Evolutionary conservation across 2,329 filamentous ascomycete genomes (phyloP), one percentile per base, ranked within the genome.

Genomic region (Aspergillus quadricinctus): DNA sequence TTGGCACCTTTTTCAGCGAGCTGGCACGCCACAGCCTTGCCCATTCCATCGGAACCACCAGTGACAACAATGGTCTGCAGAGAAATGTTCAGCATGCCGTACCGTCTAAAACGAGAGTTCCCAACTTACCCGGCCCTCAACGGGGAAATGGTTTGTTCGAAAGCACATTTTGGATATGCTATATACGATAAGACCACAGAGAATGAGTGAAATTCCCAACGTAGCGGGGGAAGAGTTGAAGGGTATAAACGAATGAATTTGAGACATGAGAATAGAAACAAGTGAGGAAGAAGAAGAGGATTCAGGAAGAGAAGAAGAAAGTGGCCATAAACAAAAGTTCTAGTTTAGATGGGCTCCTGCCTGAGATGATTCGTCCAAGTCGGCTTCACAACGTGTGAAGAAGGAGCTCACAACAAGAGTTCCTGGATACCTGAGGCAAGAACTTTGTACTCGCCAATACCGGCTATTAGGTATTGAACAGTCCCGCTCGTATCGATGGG

Each of bases 31-130:
- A 87, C 84, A 52, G 85, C 85, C 64, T 87, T 85, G 57, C 94
- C 94, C 88, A 97, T 90, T 56, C 94, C 94, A 69, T 97, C 90
- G 0, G 94, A 97, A 31, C 88, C 92, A 49, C 94, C 94, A 0
- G 94, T 99, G 52, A 99, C 80, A 54, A 97, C 80, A 52, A 95
- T 81, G 2, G 92, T 96, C 92, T 96, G 64, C 9, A 51, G 28
- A 55, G 9, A 11, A 41, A 31, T 21, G 25, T 5, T 51, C 19
- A 52, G 29, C 25, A 14, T 46, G 11, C 8, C n/a, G 14, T 23
- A 46, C 5, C n/a, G 29, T 8, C 21, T 9, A 37, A 28, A 28
- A 49, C 57, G n/a, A 35, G 31, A 46, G 7, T 31, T 21, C 14
- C 11, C 28, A 14, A 64, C 78, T 65, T 76, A 94, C 92, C 80